phyloP scores from a whole-genome alignment of 2,329 filamentous ascomycete genomes.

The Arthrobotrys megalospora region DNA sequence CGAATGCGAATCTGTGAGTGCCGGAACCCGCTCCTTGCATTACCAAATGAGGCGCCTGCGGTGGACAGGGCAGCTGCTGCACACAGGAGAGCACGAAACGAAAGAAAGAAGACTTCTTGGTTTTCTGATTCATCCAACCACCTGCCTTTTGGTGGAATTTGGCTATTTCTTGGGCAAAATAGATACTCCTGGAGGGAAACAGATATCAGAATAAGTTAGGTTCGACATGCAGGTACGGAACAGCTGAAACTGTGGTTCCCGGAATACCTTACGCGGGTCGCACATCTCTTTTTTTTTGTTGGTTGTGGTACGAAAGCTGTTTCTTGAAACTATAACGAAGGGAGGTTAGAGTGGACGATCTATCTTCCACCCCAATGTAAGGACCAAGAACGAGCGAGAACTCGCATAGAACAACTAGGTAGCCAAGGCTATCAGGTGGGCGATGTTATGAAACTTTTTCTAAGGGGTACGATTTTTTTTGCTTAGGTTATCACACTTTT shows the following conservation, averaged over 20 bases:
- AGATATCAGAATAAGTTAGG: not conserved
- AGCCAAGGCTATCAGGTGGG: not conserved
- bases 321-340: slow-evolving; percentile 4
- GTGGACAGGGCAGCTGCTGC: not conserved
- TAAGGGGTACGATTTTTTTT: too few species aligned
- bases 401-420: not conserved
- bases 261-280: slow-evolving; percentile 42
- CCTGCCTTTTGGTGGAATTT: not conserved
- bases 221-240: slow-evolving; percentile 40
- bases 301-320: slow-evolving; percentile 28
- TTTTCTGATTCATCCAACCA: slow-evolving; percentile 6
- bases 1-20: not conserved
- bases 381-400: slow-evolving; percentile 4
- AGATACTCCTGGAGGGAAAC: not conserved
- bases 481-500: not conserved
- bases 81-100: slow-evolving; percentile 4
- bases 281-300: slow-evolving; percentile 39
- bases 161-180: not conserved
- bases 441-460: too few species aligned
- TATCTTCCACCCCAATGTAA: not conserved
- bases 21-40: slow-evolving; percentile 30
- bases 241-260: slow-evolving; percentile 59
- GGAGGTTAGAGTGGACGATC: not conserved
- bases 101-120: not conserved
- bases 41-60: slow-evolving; percentile 13